Conservation (phyloP, 108 stramenopile species). For the Fragilaria crotonensis region DNA sequence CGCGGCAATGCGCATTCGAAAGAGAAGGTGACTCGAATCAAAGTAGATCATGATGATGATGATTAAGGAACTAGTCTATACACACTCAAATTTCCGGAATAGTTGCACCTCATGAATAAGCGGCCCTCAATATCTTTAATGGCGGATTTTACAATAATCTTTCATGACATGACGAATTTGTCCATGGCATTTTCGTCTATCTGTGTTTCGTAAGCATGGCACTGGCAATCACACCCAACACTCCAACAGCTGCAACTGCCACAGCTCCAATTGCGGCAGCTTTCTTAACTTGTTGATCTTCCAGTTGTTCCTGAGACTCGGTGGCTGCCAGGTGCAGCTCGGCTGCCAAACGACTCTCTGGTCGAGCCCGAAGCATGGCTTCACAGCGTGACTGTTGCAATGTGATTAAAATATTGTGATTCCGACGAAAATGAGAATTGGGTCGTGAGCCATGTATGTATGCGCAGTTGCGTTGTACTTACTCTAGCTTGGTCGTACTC, state of each 20-base stretch:
- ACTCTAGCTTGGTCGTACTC: slow-evolving; percentile 57
- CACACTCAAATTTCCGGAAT: no score
- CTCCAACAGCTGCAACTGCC: slow-evolving; percentile 64
- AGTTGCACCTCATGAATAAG: no score
- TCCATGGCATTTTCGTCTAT: neutral
- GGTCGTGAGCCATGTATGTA: neutral
- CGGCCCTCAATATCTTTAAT: no score
- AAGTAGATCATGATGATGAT: no score
- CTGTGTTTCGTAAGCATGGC: slow-evolving; percentile 12
- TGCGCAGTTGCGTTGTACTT: slow-evolving; percentile 8
- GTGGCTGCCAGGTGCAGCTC: slow-evolving; percentile 75
- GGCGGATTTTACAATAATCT: no score
- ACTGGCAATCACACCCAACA: slow-evolving; percentile 36
- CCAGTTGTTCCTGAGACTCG: slow-evolving; percentile 55
- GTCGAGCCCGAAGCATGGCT: slow-evolving; percentile 61
- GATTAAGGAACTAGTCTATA: no score
- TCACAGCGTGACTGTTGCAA: slow-evolving; percentile 48
- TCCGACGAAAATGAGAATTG: slow-evolving; percentile 2
- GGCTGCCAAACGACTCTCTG: slow-evolving; percentile 53
- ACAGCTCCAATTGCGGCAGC: slow-evolving; percentile 64
- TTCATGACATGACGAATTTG: neutral
- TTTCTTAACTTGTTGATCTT: slow-evolving; percentile 50
- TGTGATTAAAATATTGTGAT: no score
- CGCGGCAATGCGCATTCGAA: no score
- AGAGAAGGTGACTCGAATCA: no score